phyloP scores from a whole-genome alignment of 345 rosid genomes.

The Salix koriyanagi region DNA sequence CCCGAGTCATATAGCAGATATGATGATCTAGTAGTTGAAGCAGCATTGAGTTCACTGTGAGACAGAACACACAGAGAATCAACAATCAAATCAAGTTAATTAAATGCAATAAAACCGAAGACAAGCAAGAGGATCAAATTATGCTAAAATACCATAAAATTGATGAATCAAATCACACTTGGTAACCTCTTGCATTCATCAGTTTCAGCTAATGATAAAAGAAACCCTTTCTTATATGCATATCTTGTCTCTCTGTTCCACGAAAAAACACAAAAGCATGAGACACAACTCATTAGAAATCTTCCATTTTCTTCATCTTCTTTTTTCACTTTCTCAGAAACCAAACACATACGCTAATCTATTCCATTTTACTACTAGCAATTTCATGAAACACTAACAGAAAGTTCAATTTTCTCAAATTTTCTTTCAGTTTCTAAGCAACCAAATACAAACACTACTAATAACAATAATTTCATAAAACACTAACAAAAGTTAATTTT shows the following conservation, averaged over 20 bases:
- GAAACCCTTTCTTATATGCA: not conserved
- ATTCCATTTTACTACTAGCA: too few relatives aligned
- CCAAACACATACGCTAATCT: too few relatives aligned
- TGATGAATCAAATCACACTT: conserved; percentile 10
- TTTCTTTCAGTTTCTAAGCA: too few relatives aligned
- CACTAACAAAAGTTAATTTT: not conserved
- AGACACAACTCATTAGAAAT: too few relatives aligned
- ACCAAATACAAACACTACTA: too few relatives aligned
- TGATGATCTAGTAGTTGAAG: conserved; percentile 1
- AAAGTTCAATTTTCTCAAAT: too few relatives aligned
- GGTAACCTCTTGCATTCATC: conserved; percentile 16
- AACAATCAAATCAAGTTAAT: not conserved
- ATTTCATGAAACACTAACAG: not conserved
- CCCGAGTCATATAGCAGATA: conserved; percentile 17
- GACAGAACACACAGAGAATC: not conserved
- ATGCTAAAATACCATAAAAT: conserved; percentile 3
- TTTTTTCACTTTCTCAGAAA: too few relatives aligned
- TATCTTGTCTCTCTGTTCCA: not conserved
- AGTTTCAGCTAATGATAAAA: conserved; percentile 7
- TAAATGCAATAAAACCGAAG: not conserved
- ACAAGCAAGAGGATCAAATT: not conserved
- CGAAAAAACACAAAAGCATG: not conserved
- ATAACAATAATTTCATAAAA: not conserved
- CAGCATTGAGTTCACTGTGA: conserved; percentile 22
- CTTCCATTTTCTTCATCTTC: too few relatives aligned